phyloP scores from a whole-genome alignment of 2,329 filamentous ascomycete genomes.

The Fusarium poae region DNA sequence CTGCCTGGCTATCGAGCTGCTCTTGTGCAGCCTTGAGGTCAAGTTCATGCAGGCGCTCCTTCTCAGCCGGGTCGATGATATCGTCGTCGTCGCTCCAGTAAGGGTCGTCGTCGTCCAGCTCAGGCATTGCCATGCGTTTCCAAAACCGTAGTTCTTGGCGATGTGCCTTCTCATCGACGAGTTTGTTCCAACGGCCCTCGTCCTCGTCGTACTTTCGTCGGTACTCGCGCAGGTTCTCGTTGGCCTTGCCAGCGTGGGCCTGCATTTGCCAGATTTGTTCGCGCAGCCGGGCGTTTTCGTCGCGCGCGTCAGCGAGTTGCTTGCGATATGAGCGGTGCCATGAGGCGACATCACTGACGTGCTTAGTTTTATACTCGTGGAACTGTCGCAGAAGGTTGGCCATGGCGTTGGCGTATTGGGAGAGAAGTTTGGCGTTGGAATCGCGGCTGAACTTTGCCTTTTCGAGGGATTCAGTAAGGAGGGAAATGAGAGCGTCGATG shows the following conservation, averaged over 20 bases:
- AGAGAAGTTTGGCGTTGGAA: slow-evolving; percentile 69
- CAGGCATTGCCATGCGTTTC: slow-evolving; percentile 75
- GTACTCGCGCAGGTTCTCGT: slow-evolving; percentile 69
- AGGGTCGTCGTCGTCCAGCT: slow-evolving; percentile 69
- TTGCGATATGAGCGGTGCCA: slow-evolving; percentile 76
- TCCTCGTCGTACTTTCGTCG: slow-evolving; percentile 69
- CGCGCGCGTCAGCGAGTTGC: slow-evolving; percentile 74
- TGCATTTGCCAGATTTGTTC: slow-evolving; percentile 78
- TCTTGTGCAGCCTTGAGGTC: slow-evolving; percentile 61
- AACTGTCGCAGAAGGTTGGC: slow-evolving; percentile 72
- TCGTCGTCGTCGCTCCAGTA: slow-evolving; percentile 76
- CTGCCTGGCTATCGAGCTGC: slow-evolving; percentile 53
- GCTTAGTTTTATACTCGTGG: slow-evolving; percentile 74
- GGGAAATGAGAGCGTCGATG: slow-evolving; percentile 71
- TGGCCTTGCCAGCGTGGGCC: slow-evolving; percentile 69
- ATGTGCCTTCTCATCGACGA: slow-evolving; percentile 64
- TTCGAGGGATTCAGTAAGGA: slow-evolving; percentile 72
- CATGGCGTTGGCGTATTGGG: slow-evolving; percentile 69
- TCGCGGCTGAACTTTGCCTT: slow-evolving; percentile 71
- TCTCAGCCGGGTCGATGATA: slow-evolving; percentile 71
- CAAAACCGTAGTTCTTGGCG: slow-evolving; percentile 74
- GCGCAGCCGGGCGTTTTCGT: slow-evolving; percentile 72
- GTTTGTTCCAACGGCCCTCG: slow-evolving; percentile 64
- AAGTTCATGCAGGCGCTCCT: slow-evolving; percentile 65
- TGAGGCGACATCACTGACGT: slow-evolving; percentile 70